These are phyloP conservation scores for Termitomyces heimii DNA, from an alignment of 768 basidiomycete species.

Conservation along the genomic window DNA sequence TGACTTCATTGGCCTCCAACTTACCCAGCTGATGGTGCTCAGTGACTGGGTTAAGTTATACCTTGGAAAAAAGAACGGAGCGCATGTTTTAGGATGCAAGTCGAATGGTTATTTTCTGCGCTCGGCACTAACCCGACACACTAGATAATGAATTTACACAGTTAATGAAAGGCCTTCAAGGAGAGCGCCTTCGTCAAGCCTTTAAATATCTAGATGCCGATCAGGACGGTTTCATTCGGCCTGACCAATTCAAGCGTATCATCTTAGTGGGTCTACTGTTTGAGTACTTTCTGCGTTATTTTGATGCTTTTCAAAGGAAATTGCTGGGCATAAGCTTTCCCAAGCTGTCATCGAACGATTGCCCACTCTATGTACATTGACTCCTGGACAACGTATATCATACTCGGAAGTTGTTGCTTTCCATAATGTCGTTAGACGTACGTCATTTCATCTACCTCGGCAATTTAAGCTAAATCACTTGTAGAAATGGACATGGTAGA, in stretches of 20 bases:
- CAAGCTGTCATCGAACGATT: conserved; percentile 89
- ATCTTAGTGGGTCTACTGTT: conserved; percentile 62
- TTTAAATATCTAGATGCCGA: conserved; percentile 89
- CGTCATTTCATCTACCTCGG: conserved; percentile 16
- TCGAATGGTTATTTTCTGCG: conserved; percentile 9
- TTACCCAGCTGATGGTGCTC: neutral
- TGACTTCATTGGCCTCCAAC: neutral
- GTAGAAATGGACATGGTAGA: conserved; percentile 97
- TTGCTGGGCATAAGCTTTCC: conserved; percentile 95
- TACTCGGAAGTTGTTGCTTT: conserved; percentile 97
- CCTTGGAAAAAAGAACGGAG: conserved; percentile 86
- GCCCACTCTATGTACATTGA: conserved; percentile 87
- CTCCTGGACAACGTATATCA: conserved; percentile 84
- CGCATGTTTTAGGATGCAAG: conserved; percentile 89
- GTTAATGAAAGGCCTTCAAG: conserved; percentile 97
- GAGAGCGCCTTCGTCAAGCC: conserved; percentile 93
- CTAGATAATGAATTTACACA: conserved; percentile 96
- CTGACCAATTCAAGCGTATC: conserved; percentile 93
- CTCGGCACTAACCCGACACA: neutral
- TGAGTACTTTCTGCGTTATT: neutral
- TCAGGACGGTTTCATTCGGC: conserved; percentile 89
- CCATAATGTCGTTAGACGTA: conserved; percentile 91
- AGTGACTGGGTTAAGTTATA: conserved; percentile 97
- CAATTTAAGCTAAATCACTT: conserved; percentile 1
- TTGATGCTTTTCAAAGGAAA: conserved; percentile 51